These are phyloP conservation scores for Trametes meyenii DNA, from an alignment of 768 basidiomycete genomes.

Conservation along the genomic window DNA sequence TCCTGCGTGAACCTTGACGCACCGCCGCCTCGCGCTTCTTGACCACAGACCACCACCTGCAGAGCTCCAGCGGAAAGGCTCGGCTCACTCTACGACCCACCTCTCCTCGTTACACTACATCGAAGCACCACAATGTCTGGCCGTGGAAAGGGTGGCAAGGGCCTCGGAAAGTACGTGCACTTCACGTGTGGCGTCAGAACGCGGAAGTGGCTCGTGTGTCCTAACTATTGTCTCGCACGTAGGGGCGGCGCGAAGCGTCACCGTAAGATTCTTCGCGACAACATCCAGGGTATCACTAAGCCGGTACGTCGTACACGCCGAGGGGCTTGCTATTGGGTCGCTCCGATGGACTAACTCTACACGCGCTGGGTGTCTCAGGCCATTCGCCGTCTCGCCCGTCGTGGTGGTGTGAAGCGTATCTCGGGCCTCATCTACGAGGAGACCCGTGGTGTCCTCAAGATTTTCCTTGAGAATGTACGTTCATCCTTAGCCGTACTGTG, in stretches of 20 bases:
- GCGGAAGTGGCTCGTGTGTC: not conserved
- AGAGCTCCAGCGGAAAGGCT: not conserved
- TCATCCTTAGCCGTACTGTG: not conserved
- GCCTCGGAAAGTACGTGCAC: constrained; percentile 38
- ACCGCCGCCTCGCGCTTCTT: constrained; percentile 18
- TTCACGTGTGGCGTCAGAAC: not conserved
- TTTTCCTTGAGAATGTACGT: constrained; percentile 87
- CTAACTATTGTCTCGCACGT: constrained; percentile 43
- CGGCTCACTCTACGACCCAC: constrained; percentile 19
- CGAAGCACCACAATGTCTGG: constrained; percentile 73
- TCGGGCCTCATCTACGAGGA: constrained; percentile 94
- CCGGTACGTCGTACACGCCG: constrained; percentile 38
- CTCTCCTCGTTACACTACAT: constrained; percentile 14
- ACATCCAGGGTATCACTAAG: constrained; percentile 73
- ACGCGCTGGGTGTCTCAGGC: constrained; percentile 39
- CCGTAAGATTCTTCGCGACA: constrained; percentile 91
- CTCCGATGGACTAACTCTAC: not conserved
- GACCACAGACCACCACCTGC: constrained; percentile 17
- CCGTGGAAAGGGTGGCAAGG: constrained; percentile 96
- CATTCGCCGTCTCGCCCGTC: constrained; percentile 92
- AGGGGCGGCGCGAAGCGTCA: constrained; percentile 96
- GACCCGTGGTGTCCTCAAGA: constrained; percentile 93
- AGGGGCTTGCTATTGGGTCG: not conserved
- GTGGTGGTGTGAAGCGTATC: constrained; percentile 98
- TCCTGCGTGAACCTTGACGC: constrained; percentile 8